Percentiles rank a stretch among this genome's conserved stretches.
These are phyloP conservation scores for Centella asiatica DNA, from an alignment of 129 eudicot genomes.

Conservation along the genomic window DNA sequence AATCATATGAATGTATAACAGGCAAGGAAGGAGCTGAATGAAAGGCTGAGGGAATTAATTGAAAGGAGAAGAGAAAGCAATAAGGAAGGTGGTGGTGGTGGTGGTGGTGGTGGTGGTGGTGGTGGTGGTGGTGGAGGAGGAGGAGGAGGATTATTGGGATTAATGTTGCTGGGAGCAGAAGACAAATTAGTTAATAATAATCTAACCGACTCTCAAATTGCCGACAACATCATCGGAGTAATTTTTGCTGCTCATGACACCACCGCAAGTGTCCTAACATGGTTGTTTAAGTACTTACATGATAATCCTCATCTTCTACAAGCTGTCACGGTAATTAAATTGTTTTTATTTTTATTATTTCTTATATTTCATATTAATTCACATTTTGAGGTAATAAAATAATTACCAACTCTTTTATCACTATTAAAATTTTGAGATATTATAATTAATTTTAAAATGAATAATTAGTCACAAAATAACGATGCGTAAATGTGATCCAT, in stretches of 20 bases:
- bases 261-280: conserved; percentile 75
- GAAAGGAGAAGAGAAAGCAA: conserved; percentile 41
- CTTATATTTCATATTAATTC: neutral
- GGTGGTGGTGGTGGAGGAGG: no score
- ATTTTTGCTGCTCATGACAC: conserved; percentile 92
- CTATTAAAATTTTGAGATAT: no score
- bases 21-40: conserved; percentile 73
- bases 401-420: no score
- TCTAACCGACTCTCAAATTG: conserved; percentile 54
- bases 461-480: no score
- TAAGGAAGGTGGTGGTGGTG: conserved; percentile 41
- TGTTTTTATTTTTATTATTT: neutral
- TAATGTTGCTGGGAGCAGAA: conserved; percentile 25
- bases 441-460: no score
- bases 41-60: conserved; percentile 40
- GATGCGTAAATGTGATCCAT: no score
- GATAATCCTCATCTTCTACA: conserved; percentile 44
- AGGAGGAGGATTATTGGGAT: no score
- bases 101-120: no score
- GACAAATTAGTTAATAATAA: conserved; percentile 20
- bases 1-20: conserved; percentile 2
- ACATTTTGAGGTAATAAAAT: neutral
- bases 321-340: conserved; percentile 46
- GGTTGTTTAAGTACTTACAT: conserved; percentile 71
- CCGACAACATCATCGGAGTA: conserved; percentile 76